These are phyloP conservation scores for Mixia osmundae DNA, from an alignment of 1,284 basidiomycete species.

Conservation along the genomic window DNA sequence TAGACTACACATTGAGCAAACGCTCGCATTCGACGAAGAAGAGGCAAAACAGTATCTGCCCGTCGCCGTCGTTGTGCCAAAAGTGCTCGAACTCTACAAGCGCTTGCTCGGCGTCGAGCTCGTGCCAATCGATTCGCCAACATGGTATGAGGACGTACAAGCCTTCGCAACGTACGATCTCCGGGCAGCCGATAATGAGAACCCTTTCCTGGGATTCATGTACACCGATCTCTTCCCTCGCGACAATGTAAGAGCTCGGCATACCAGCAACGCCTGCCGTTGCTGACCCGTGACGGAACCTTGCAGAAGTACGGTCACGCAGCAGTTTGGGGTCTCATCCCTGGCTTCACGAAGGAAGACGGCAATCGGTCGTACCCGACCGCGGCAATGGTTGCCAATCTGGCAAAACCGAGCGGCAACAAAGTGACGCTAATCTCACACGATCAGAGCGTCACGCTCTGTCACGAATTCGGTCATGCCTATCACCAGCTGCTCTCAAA, in stretches of 20 bases:
- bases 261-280: too few relatives aligned
- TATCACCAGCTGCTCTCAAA: constrained; percentile 54
- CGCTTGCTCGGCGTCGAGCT: constrained; percentile 49
- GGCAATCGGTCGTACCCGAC: constrained; percentile 41
- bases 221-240: constrained; percentile 71
- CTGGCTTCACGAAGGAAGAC: constrained; percentile 32
- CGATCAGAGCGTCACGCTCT: constrained; percentile 25
- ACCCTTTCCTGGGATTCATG: constrained; percentile 50
- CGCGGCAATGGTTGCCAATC: constrained; percentile 60
- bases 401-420: constrained; percentile 53
- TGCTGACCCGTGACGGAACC: background rate
- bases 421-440: constrained; percentile 61
- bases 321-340: constrained; percentile 49
- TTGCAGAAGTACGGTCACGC: constrained; percentile 51
- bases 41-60: constrained; percentile 68
- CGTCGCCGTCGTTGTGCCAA: constrained; percentile 48
- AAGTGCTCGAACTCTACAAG: constrained; percentile 57
- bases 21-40: constrained; percentile 32
- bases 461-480: constrained; percentile 47
- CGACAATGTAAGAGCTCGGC: constrained; percentile 8
- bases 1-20: constrained; percentile 37
- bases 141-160: constrained; percentile 34
- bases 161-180: constrained; percentile 52
- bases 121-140: constrained; percentile 27
- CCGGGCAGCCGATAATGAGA: constrained; percentile 25